phyloP scores from a whole-genome alignment of 1,284 basidiomycete species.

The Apiotrichum siamense region DNA sequence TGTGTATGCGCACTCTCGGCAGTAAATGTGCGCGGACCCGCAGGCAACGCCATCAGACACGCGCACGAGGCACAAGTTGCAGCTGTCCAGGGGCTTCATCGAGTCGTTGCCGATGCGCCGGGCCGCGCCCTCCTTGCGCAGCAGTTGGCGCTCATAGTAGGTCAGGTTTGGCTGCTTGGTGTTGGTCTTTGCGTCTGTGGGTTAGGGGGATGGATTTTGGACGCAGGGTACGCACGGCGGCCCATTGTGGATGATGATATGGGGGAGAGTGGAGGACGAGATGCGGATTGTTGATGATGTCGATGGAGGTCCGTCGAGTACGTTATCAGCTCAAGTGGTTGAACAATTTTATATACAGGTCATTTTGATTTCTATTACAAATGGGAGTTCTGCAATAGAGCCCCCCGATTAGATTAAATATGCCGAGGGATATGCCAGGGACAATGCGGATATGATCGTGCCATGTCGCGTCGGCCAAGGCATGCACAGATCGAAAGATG shows the following conservation, averaged over 20 bases:
- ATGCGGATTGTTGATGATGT: background rate
- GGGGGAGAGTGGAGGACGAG: background rate
- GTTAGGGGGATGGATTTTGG: conserved; percentile 8
- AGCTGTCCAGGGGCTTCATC: conserved; percentile 81
- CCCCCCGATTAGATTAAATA: too few relatives aligned
- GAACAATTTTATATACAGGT: too few relatives aligned
- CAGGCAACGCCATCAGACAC: conserved; percentile 76
- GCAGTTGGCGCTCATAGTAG: conserved; percentile 43
- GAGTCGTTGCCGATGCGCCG: conserved; percentile 84
- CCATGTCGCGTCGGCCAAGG: too few relatives aligned
- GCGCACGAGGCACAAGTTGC: conserved; percentile 71
- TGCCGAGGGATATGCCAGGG: too few relatives aligned
- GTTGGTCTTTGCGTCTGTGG: conserved; percentile 44
- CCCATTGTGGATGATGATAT: conserved; percentile 3
- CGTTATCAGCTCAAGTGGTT: too few relatives aligned
- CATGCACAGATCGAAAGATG: too few relatives aligned
- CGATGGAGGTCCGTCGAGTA: background rate
- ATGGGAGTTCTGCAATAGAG: too few relatives aligned
- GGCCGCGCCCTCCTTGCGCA: conserved; percentile 33
- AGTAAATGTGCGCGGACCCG: conserved; percentile 72
- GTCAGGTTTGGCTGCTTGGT: conserved; percentile 44
- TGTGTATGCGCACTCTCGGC: conserved; percentile 68
- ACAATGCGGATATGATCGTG: too few relatives aligned
- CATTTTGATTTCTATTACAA: too few relatives aligned
- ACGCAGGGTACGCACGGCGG: conserved; percentile 10